Conservation (phyloP, 805 yeast genomes). For the Candida orba region DNA sequence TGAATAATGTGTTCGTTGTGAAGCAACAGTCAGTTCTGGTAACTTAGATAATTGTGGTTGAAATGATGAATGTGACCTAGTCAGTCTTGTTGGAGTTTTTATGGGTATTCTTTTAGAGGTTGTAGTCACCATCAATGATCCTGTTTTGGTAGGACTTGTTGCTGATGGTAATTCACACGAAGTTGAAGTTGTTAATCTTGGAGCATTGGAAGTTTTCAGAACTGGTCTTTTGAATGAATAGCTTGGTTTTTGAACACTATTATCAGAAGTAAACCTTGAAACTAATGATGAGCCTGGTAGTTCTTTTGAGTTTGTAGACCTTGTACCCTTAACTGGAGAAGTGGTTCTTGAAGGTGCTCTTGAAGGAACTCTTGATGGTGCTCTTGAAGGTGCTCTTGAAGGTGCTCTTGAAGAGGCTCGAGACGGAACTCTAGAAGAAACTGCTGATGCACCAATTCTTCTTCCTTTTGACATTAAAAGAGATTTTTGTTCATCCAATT, state of each 20-base stretch:
- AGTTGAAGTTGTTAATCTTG: conserved; percentile 9
- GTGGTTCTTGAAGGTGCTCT: background rate
- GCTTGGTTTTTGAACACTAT: conserved; percentile 18
- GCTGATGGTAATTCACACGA: conserved; percentile 11
- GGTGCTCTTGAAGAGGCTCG: conserved; percentile 17
- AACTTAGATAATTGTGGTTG: conserved; percentile 18
- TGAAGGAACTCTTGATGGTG: conserved; percentile 16
- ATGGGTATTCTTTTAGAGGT: conserved; percentile 7
- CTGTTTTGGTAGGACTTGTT: conserved; percentile 11
- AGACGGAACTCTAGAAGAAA: conserved; percentile 17
- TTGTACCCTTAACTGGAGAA: conserved; percentile 11
- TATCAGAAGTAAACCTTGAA: conserved; percentile 3
- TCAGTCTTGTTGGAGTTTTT: conserved; percentile 8
- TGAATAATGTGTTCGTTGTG: conserved; percentile 1
- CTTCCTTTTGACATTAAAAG: conserved; percentile 17
- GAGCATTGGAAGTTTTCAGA: conserved; percentile 3
- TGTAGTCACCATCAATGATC: conserved; percentile 4
- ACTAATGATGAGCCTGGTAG: background rate
- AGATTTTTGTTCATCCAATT: conserved; percentile 25
- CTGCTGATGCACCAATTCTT: conserved; percentile 13
- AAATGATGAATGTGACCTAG: conserved; percentile 18
- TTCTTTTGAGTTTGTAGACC: background rate
- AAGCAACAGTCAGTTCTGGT: conserved; percentile 12
- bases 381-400: conserved; percentile 16
- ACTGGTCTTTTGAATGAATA: conserved; percentile 11